A percentile compares a stretch with the other conserved stretches of the same genome.
Evolutionary conservation across 2,329 filamentous ascomycete genomes (phyloP).

Genomic region (Exophiala alcalophila): DNA sequence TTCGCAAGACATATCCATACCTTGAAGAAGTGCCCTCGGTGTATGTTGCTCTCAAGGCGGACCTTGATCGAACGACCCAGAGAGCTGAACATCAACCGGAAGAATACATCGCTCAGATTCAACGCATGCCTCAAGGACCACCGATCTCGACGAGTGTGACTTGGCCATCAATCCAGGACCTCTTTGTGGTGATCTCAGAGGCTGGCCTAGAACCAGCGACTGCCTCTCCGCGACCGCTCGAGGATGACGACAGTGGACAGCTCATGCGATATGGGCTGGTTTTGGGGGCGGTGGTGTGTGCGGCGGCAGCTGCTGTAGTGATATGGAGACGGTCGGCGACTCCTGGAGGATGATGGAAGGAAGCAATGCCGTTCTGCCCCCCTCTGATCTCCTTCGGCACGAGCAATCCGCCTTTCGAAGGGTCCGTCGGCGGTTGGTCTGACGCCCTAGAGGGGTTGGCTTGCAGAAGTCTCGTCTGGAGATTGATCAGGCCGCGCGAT

Average conservation of each 20-base stretch:
- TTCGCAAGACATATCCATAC: conserved; percentile 75
- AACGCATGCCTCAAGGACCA: conserved; percentile 66
- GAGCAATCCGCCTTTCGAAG: no score
- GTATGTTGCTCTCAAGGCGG: conserved; percentile 91
- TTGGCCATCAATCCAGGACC: conserved; percentile 89
- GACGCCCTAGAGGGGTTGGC: no score
- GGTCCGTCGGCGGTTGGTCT: no score
- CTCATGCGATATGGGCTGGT: conserved; percentile 83
- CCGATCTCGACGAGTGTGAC: conserved; percentile 92
- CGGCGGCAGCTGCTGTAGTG: conserved; percentile 56
- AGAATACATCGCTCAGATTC: conserved; percentile 77
- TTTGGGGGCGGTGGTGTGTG: conserved; percentile 66
- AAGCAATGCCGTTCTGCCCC: no score
- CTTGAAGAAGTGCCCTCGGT: conserved; percentile 87
- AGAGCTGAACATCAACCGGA: conserved; percentile 87
- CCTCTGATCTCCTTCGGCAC: no score
- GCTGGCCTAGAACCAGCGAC: conserved; percentile 84
- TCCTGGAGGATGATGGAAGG: conserved; percentile 8
- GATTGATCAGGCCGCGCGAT: no score
- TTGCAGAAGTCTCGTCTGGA: no score
- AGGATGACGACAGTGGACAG: conserved; percentile 62
- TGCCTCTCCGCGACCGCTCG: conserved; percentile 84
- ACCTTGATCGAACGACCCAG: conserved; percentile 95
- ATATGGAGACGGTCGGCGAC: conserved; percentile 54
- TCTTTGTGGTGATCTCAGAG: conserved; percentile 89